Conservation (phyloP, 495 filamentous ascomycete species). For the Aspergillus leporis region DNA sequence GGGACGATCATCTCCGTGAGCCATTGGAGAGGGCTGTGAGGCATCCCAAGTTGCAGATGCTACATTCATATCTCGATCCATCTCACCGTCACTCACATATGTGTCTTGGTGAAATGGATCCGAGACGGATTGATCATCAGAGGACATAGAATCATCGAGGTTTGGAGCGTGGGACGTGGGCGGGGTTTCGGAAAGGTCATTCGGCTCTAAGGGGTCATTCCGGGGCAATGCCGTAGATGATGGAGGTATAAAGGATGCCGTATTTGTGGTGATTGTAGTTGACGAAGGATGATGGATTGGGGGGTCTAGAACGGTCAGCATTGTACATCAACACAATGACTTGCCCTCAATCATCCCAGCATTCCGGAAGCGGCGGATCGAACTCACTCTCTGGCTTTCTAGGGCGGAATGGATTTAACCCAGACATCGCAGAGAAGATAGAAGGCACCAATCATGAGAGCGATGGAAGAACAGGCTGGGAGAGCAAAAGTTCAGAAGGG, state of each 20-base stretch:
- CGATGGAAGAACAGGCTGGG: conserved; percentile 14
- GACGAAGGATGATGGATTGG: conserved; percentile 14
- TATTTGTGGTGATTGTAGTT: conserved; percentile 1
- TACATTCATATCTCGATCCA: background rate
- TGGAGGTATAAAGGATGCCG: background rate
- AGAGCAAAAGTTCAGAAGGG: conserved; percentile 20
- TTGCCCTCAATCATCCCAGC: conserved; percentile 7
- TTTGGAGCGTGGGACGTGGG: conserved; percentile 2
- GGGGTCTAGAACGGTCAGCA: conserved; percentile 21
- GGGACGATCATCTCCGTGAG: conserved; percentile 23
- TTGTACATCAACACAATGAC: conserved; percentile 3
- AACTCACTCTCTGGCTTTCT: conserved; percentile 41
- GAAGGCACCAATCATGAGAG: conserved; percentile 31
- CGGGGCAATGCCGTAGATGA: conserved; percentile 2
- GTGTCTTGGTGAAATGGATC: conserved; percentile 19
- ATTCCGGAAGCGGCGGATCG: conserved; percentile 23
- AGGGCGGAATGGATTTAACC: conserved; percentile 58
- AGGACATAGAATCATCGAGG: conserved; percentile 11
- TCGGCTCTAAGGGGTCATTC: conserved; percentile 9
- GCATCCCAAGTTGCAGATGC: conserved; percentile 1
- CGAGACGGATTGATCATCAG: conserved; percentile 13
- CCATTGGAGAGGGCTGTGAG: conserved; percentile 23
- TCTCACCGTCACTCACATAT: conserved; percentile 4
- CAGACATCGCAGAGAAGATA: conserved; percentile 51
- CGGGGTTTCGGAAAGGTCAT: conserved; percentile 4